Percentiles rank a stretch among this genome's conserved stretches.
Conservation (phyloP, 495 filamentous ascomycete genomes). For the Amniculicola lignicola region DNA sequence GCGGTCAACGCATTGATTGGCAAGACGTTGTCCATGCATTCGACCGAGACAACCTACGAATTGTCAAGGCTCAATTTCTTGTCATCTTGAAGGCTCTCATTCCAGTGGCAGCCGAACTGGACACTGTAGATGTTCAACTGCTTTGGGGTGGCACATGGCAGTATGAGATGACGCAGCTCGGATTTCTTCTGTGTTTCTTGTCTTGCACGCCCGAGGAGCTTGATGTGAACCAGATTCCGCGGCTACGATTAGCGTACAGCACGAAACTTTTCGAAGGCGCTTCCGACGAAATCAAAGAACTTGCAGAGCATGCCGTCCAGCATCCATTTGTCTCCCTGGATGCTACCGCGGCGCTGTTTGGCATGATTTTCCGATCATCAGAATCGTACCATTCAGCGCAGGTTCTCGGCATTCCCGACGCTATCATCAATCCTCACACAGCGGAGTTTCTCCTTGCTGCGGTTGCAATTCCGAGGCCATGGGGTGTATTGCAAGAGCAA, state of each 20-base stretch:
- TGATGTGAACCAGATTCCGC: slow-evolving; percentile 77
- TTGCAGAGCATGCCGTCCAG: slow-evolving; percentile 69
- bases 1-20: slow-evolving; percentile 69
- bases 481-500: slow-evolving; percentile 59
- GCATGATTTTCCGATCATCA: slow-evolving; percentile 49
- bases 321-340: slow-evolving; percentile 87
- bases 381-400: slow-evolving; percentile 44
- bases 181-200: slow-evolving; percentile 79
- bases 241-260: slow-evolving; percentile 73
- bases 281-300: slow-evolving; percentile 63
- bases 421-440: slow-evolving; percentile 64
- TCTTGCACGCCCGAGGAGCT: slow-evolving; percentile 66
- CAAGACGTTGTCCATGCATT: slow-evolving; percentile 74
- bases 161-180: slow-evolving; percentile 79
- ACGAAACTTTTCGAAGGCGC: slow-evolving; percentile 72
- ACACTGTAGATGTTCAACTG: slow-evolving; percentile 68
- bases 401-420: slow-evolving; percentile 51
- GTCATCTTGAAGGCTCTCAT: slow-evolving; percentile 72
- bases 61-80: slow-evolving; percentile 76
- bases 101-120: slow-evolving; percentile 60
- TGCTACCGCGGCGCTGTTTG: slow-evolving; percentile 64
- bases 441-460: slow-evolving; percentile 78
- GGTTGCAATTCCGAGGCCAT: slow-evolving; percentile 63
- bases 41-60: slow-evolving; percentile 71
- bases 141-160: slow-evolving; percentile 93